Evolutionary conservation across 192 early-diverging fungal genomes (phyloP).

Genomic region (Helicostylum pulchrum): DNA sequence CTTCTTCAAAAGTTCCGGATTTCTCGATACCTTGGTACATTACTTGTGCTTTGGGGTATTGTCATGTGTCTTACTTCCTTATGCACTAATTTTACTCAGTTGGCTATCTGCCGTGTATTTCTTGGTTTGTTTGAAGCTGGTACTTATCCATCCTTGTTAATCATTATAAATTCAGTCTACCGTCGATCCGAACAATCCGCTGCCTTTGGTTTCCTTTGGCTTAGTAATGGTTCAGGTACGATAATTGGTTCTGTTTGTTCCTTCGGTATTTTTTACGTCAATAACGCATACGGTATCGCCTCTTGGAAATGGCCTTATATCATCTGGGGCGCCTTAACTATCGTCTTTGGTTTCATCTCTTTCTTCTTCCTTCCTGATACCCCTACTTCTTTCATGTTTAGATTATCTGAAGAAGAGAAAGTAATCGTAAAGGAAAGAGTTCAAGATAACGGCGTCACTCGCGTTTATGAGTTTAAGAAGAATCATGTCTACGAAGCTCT

Average conservation of each 20-base stretch:
- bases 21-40: slow-evolving; percentile 17
- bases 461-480: slow-evolving; percentile 10
- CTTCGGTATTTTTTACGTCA: slow-evolving; percentile 30
- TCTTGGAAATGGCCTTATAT: slow-evolving; percentile 33
- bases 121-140: slow-evolving; percentile 33
- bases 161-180: slow-evolving; percentile 27
- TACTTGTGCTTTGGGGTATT: slow-evolving; percentile 24
- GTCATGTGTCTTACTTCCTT: slow-evolving; percentile 7
- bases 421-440: slow-evolving; percentile 25
- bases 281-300: not conserved
- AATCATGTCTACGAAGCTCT: slow-evolving; percentile 28
- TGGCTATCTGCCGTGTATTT: slow-evolving; percentile 18
- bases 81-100: slow-evolving; percentile 25
- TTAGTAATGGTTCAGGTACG: slow-evolving; percentile 22
- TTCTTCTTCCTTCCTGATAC: slow-evolving; percentile 32
- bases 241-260: slow-evolving; percentile 12
- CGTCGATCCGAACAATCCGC: slow-evolving; percentile 26
- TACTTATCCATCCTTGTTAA: slow-evolving; percentile 20
- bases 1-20: slow-evolving; percentile 24
- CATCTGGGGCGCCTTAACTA: slow-evolving; percentile 23
- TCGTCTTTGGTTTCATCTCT: slow-evolving; percentile 17
- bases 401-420: slow-evolving; percentile 26
- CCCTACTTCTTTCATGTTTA: slow-evolving; percentile 9
- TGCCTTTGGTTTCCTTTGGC: slow-evolving; percentile 18
- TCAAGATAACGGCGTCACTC: slow-evolving; percentile 21